These are phyloP conservation scores for Cyberlindnera americana DNA, from an alignment of 805 yeast species.

Conservation along the genomic window DNA sequence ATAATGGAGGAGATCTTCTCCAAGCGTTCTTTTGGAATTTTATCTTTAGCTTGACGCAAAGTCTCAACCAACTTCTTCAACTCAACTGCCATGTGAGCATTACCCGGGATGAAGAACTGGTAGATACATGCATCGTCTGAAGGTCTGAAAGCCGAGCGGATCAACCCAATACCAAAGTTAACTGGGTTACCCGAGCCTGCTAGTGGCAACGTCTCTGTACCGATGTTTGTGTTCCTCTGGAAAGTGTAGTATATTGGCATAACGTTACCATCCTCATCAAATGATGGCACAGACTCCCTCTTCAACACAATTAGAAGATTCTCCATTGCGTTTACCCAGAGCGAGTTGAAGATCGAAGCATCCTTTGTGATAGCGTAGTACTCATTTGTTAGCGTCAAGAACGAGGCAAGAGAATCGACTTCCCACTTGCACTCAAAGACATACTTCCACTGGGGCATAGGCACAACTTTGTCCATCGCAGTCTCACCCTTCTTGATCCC, in stretches of 20 bases:
- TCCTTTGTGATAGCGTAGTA: conserved; percentile 57
- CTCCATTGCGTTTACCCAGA: conserved; percentile 60
- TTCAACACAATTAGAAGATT: conserved; percentile 48
- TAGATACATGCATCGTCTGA: conserved; percentile 83
- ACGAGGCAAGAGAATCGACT: conserved; percentile 80
- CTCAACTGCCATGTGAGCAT: conserved; percentile 71
- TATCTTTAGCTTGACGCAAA: conserved; percentile 22
- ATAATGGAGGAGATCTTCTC: conserved; percentile 31
- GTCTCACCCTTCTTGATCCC: conserved; percentile 45
- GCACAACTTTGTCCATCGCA: conserved; percentile 61
- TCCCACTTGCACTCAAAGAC: conserved; percentile 92
- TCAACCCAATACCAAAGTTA: conserved; percentile 60
- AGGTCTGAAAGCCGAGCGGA: conserved; percentile 84
- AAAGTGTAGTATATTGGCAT: conserved; percentile 56
- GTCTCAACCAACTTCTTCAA: conserved; percentile 37
- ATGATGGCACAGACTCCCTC: conserved; percentile 62
- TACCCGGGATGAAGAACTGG: conserved; percentile 83
- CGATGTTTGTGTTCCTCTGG: conserved; percentile 68
- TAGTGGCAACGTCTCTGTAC: conserved; percentile 77
- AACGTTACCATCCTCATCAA: conserved; percentile 39
- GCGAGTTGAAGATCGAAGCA: conserved; percentile 36
- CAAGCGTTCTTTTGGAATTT: conserved; percentile 16
- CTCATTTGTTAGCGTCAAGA: conserved; percentile 69
- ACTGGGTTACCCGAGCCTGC: conserved; percentile 86
- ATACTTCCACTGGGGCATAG: conserved; percentile 62